phyloP scores from a whole-genome alignment of 768 basidiomycete genomes.

The Boletales sp. region DNA sequence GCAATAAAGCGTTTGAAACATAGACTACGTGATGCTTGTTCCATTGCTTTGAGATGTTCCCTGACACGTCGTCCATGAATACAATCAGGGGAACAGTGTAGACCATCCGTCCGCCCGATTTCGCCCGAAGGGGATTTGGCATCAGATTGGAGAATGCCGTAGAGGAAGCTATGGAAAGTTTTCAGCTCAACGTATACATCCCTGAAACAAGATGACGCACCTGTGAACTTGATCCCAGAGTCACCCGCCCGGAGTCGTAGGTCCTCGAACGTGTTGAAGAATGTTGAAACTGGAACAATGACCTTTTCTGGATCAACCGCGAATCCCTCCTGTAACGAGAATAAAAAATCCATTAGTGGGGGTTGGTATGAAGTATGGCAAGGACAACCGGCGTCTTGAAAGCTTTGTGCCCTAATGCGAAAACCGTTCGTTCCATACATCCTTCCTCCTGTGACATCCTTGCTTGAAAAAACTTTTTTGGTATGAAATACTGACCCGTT shows the following conservation, averaged over 20 bases:
- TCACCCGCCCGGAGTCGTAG: constrained; percentile 2
- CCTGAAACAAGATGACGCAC: not conserved
- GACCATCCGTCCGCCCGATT: constrained; percentile 18
- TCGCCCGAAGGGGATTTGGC: constrained; percentile 17
- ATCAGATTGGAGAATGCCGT: constrained; percentile 3
- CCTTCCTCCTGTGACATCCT: not conserved
- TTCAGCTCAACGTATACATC: not conserved
- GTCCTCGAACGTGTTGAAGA: constrained; percentile 7
- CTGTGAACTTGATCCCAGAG: constrained; percentile 3
- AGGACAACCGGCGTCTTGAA: not conserved
- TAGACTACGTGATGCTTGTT: constrained; percentile 35
- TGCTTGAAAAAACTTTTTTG: constrained; percentile 12
- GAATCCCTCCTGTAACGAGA: constrained; percentile 7
- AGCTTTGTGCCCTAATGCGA: constrained; percentile 5
- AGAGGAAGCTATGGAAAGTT: constrained; percentile 1
- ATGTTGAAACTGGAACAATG: constrained; percentile 4
- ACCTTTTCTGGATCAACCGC: constrained; percentile 4
- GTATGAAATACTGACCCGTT: constrained; percentile 8
- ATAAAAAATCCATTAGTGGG: not conserved
- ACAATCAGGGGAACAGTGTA: constrained; percentile 24
- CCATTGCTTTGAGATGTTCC: constrained; percentile 36
- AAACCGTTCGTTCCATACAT: not conserved
- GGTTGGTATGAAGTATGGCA: not conserved
- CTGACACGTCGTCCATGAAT: constrained; percentile 36
- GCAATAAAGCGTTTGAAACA: constrained; percentile 30